phyloP scores from a whole-genome alignment of 345 rosid species.

The Brassica incana region DNA sequence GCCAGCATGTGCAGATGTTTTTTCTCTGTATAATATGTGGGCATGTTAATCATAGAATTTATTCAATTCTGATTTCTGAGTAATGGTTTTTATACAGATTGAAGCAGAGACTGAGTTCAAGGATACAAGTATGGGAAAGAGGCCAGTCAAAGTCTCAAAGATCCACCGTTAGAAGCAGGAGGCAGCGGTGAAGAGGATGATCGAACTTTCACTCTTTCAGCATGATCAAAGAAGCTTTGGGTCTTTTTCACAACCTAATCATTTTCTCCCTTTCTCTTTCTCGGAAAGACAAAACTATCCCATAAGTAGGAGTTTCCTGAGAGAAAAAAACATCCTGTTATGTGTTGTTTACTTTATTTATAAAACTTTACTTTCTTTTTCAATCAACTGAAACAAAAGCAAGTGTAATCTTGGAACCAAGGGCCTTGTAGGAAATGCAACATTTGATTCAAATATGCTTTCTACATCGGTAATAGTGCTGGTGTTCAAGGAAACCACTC shows the following conservation, averaged over 20 bases:
- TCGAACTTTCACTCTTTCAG: conserved; percentile 40
- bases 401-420: conserved; percentile 11
- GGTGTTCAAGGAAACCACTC: conserved; percentile 30
- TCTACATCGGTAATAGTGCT: conserved; percentile 5
- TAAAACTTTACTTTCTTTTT: conserved; percentile 3
- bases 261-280: not conserved
- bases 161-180: conserved; percentile 39
- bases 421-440: conserved; percentile 10
- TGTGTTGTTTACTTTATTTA: not conserved
- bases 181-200: conserved; percentile 46
- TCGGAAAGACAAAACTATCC: conserved; percentile 12
- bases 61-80: not conserved
- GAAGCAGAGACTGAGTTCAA: conserved; percentile 29
- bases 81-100: conserved; percentile 42
- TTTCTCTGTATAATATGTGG: conserved; percentile 7
- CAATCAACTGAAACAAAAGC: conserved; percentile 20
- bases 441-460: not conserved
- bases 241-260: conserved; percentile 72
- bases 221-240: conserved; percentile 62
- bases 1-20: not conserved
- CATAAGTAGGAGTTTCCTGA: conserved; percentile 21
- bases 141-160: conserved; percentile 29
- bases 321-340: not conserved
- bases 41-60: not conserved
- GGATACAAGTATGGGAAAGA: conserved; percentile 40